Base-by-base conservation (phyloP, 306 rosid species). In the Dalbergia oliveri region DNA sequence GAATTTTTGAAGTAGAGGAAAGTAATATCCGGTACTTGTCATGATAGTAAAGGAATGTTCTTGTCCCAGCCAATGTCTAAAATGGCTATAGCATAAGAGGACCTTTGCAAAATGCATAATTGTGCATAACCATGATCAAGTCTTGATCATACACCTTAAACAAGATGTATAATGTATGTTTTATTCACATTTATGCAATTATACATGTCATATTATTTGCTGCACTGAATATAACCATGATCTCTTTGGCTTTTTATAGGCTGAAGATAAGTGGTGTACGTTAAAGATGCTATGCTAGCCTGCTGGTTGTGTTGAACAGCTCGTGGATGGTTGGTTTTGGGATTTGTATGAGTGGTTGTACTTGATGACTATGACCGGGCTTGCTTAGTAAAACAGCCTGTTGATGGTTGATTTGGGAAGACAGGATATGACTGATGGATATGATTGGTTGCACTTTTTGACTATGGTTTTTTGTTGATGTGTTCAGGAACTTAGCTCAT, bases 1-100 rank as follows among this genome's bases (percentile, higher is more conserved):
- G 58, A 73, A 39, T 19, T 45, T 26, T 11, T 61, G 14, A 75
- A 75, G 9, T 61, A n/a, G 53, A 16, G 18, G 51, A 72, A 72
- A 44, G 34, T 18, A 8, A 73, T 73, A 6, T 31, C 18, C 18
- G 8, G 18, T 23, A 5, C 73, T 68, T 11, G 1, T 19, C 74
- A 49, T 45, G 76, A 16, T 59, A 12, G 37, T 23, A 35, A 57
- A 12, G 67, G 54, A 58, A 58, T 73, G 23, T 39, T 61, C 69
- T 75, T 44, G 18, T 26, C 31, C 50, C 0, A 6, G 9, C 50
- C 65, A 51, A 63, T 65, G 26, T 14, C 73, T 37, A 37, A 57
- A 31, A 11, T 10, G 16, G 59, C 41, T 78, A 67, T 67, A 10
- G 60, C 69, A 26, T 49, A 9, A 66, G 73, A 65, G 23, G 13